Evolutionary conservation across 805 yeast genomes (phyloP), one percentile per base, ranked within the genome.

Genomic region (Candida koratica): DNA sequence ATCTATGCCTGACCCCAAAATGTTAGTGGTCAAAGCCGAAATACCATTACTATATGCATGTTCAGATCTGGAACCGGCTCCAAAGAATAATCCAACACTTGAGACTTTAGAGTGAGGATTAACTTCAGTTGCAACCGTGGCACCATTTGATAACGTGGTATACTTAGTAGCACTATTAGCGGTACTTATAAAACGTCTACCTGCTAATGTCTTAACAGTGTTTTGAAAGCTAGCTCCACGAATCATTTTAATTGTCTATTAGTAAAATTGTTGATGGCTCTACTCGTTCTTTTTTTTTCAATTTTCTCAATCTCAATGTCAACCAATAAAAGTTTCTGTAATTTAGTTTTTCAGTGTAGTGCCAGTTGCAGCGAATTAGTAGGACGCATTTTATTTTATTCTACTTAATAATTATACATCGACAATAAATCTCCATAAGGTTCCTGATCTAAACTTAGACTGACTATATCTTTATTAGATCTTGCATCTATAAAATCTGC

Each of bases 31-130:
- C 49, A 84, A 64, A 44, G 81, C 75, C 37, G 90, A 75, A 36
- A 81, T 77, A 75, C 95, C 95, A 50, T 84, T 84, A 69, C 79
- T 81, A 75, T 78, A 83, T 28, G 85, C 71, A 63, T 81, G 83
- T 62, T 84, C 95, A 36, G 83, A 61, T 58, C 88, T 70, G 33
- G 90, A 78, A 59, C 95, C 95, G 34, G 88, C 84, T 48, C 81
- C 83, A 56, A 71, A 67, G 59, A 72, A 84, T 40, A 81, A 61
- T 61, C 93, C 90, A 48, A 81, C 69, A 24, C 86, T 70, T 32
- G 85, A 68, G 25, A 80, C 55, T 39, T 69, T 57, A 41, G 77
- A 75, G 38, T 61, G 50, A 27, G 81, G 73, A 63, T 78, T 73
- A 47, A 72, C 49, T 61, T 81, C 84, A 34, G 86, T 69, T 44